Evolutionary conservation across 2,329 filamentous ascomycete genomes (phyloP), one percentile per base, ranked within the genome.

Genomic region (Penicillium thymicola): DNA sequence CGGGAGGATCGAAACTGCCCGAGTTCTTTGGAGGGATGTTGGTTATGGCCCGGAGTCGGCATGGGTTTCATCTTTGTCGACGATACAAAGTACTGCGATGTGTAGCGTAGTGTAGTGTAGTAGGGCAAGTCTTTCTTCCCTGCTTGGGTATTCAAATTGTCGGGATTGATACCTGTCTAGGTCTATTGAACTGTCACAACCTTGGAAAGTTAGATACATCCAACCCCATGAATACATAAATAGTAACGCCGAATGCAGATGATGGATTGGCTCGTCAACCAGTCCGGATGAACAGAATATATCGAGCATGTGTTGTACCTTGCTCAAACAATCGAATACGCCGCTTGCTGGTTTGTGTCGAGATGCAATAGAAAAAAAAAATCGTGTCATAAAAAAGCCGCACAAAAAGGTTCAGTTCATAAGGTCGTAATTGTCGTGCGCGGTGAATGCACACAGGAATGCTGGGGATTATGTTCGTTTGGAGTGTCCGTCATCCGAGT

Each of bases 391-490:
- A 5, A 25, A 50, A 36, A 45, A 46, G 27, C 2, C 11, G 28
- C 18, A 21, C 25, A 37, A 18, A 54, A 36, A 21, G 5, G 4
- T 37, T 30, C 18, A 16, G 21, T 37, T 59, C 59, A 23, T 63
- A 51, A 49, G 45, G 18, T 63, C 60, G 34, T 63, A 28, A 59
- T 41, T 13, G 32, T 58, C 51, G 30, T 59, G 30, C 42, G 14
- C 9, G 13, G 32, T 14, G 34, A 36, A 36, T 28, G 23, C 48
- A 30, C 40, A 30, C 30, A 43, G 42, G n/a, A 9, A 21, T 38
- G 28, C 25, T 32, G 10, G 30, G 21, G 21, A 23, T 68, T 59
- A 70, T 9, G 64, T 71, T 55, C 59, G 65, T 58, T 72, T 72
- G 37, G 64, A 53, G 41, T 63, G 66, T 36, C 49, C 42, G 18